phyloP scores from a whole-genome alignment of 805 yeast genomes.

The Sugiyamaella lignohabitans region DNA sequence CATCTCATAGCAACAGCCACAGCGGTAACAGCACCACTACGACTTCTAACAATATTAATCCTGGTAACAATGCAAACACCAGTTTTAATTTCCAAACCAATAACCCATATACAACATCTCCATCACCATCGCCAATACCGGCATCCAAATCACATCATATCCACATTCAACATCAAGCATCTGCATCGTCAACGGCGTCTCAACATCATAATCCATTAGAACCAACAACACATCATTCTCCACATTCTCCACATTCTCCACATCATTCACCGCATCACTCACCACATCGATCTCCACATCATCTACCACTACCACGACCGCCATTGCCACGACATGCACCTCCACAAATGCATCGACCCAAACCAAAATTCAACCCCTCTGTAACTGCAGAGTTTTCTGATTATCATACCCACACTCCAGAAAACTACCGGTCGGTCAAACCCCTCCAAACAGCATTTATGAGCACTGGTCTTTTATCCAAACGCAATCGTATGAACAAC shows the following conservation, averaged over 20 bases:
- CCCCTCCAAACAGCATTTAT: slow-evolving; percentile 82
- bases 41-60: not conserved
- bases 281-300: too few species aligned
- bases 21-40: not conserved
- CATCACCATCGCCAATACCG: slow-evolving; percentile 18
- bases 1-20: not conserved
- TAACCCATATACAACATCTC: slow-evolving; percentile 16
- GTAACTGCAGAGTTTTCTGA: slow-evolving; percentile 16
- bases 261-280: too few species aligned
- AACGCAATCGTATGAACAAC: slow-evolving; percentile 42
- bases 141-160: slow-evolving; percentile 1
- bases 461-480: slow-evolving; percentile 64
- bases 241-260: too few species aligned
- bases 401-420: slow-evolving; percentile 42
- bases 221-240: not conserved
- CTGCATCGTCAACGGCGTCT: too few species aligned
- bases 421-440: slow-evolving; percentile 60
- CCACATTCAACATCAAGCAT: not conserved
- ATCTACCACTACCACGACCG: slow-evolving; percentile 2
- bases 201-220: not conserved
- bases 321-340: not conserved
- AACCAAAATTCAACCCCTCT: slow-evolving; percentile 16
- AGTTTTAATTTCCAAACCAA: not conserved
- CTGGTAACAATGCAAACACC: not conserved
- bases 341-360: slow-evolving; percentile 4